phyloP scores from a whole-genome alignment of 768 basidiomycete species.

The Kwoniella dejecticola region DNA sequence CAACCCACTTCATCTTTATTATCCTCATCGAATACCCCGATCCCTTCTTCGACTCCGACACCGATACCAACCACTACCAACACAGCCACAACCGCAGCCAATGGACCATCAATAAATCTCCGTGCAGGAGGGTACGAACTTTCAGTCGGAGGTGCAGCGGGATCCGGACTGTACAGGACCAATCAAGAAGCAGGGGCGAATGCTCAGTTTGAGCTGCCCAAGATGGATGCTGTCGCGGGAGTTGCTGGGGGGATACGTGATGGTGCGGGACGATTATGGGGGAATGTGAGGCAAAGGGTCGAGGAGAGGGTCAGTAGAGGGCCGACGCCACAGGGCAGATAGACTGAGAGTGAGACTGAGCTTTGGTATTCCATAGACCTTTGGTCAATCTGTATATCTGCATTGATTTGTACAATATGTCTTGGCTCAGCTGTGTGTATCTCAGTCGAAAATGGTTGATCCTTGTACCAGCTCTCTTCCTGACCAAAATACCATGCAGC shows the following conservation, averaged over 20 bases:
- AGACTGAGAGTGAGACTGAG: too few relatives aligned
- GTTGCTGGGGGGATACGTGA: conserved; percentile 81
- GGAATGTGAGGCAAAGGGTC: conserved; percentile 82
- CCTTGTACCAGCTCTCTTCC: too few relatives aligned
- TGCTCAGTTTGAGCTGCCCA: conserved; percentile 44
- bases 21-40: background rate
- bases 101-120: too few relatives aligned
- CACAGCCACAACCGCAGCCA: too few relatives aligned
- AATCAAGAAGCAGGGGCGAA: conserved; percentile 57
- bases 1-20: conserved; percentile 61
- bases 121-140: conserved; percentile 91
- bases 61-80: conserved; percentile 63
- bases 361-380: too few relatives aligned
- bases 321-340: conserved; percentile 43
- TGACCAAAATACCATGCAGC: too few relatives aligned
- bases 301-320: conserved; percentile 55
- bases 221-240: conserved; percentile 29
- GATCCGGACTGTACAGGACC: conserved; percentile 81
- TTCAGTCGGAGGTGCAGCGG: conserved; percentile 82
- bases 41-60: background rate
- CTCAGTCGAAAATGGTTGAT: too few relatives aligned
- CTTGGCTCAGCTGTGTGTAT: too few relatives aligned
- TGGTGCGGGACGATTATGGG: conserved; percentile 81
- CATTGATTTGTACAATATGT: too few relatives aligned
- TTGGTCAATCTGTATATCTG: too few relatives aligned